phyloP scores from a whole-genome alignment of 2,329 filamentous ascomycete genomes.

The Beauveria sp. region DNA sequence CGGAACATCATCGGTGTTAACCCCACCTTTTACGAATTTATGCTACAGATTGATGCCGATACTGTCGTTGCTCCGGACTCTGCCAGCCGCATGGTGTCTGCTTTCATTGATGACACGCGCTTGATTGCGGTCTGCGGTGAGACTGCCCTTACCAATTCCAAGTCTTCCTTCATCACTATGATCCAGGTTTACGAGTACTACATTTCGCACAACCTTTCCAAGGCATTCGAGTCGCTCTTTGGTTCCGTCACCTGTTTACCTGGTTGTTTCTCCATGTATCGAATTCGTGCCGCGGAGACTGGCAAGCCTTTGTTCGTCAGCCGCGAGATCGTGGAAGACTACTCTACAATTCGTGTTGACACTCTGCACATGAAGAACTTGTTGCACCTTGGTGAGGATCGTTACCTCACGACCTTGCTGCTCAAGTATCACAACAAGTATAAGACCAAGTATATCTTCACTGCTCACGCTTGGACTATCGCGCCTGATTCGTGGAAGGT shows the following conservation, averaged over 20 bases:
- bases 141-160: constrained; percentile 86
- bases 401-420: constrained; percentile 89
- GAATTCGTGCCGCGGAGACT: constrained; percentile 85
- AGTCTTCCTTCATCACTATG: constrained; percentile 92
- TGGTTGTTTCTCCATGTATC: constrained; percentile 99
- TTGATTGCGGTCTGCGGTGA: constrained; percentile 94
- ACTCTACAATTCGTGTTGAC: constrained; percentile 89
- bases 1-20: constrained; percentile 98
- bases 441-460: constrained; percentile 96
- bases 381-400: constrained; percentile 92
- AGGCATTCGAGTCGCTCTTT: constrained; percentile 96
- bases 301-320: constrained; percentile 96
- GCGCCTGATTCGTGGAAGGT: constrained; percentile 90
- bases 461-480: constrained; percentile 91
- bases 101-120: constrained; percentile 85
- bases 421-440: constrained; percentile 88
- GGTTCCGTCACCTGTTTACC: constrained; percentile 95
- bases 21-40: constrained; percentile 95
- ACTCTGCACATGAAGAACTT: constrained; percentile 99
- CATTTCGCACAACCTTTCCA: constrained; percentile 94
- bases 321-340: constrained; percentile 79
- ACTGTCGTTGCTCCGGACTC: constrained; percentile 88
- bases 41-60: constrained; percentile 95
- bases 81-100: constrained; percentile 81
- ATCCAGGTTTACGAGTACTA: constrained; percentile 99